Evolutionary conservation across 2,329 filamentous ascomycete species (phyloP).

Genomic region (Phyllosticta citribraziliensis): DNA sequence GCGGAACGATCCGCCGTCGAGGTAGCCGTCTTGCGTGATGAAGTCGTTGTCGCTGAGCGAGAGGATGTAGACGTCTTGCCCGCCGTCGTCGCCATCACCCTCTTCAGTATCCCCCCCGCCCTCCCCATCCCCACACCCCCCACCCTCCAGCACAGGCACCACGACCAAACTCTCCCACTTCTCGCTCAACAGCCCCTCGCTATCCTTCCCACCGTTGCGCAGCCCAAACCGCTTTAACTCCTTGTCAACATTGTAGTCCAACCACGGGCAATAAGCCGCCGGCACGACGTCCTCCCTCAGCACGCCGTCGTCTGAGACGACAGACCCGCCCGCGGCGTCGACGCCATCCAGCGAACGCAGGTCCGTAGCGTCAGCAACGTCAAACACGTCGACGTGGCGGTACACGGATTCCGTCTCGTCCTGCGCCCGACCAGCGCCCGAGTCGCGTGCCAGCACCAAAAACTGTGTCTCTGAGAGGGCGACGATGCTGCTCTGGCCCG

Average conservation of each 20-base stretch:
- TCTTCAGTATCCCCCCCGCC: background rate
- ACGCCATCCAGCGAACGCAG: conserved; percentile 36
- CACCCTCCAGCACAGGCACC: conserved; percentile 42
- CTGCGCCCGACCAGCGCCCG: conserved; percentile 48
- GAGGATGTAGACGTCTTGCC: conserved; percentile 43
- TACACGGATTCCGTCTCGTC: conserved; percentile 47
- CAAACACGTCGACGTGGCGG: conserved; percentile 60
- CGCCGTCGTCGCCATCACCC: background rate
- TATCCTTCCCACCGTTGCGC: conserved; percentile 56
- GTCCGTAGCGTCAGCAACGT: conserved; percentile 52
- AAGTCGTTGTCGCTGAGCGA: conserved; percentile 65
- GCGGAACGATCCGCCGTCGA: conserved; percentile 47
- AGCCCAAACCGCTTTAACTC: conserved; percentile 57
- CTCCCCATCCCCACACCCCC: conserved; percentile 30
- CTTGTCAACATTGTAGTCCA: conserved; percentile 58
- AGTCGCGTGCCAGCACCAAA: conserved; percentile 57
- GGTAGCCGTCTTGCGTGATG: conserved; percentile 57
- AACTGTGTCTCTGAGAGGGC: conserved; percentile 55
- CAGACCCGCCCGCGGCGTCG: conserved; percentile 26
- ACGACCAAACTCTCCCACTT: conserved; percentile 66
- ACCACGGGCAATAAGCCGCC: conserved; percentile 54
- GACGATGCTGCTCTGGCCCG: conserved; percentile 60
- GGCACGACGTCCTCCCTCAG: conserved; percentile 46
- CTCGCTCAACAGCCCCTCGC: conserved; percentile 55
- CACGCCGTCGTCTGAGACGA: conserved; percentile 41